phyloP scores from a whole-genome alignment of 2,329 filamentous ascomycete genomes.

The Fusarium brevicatenulatum region DNA sequence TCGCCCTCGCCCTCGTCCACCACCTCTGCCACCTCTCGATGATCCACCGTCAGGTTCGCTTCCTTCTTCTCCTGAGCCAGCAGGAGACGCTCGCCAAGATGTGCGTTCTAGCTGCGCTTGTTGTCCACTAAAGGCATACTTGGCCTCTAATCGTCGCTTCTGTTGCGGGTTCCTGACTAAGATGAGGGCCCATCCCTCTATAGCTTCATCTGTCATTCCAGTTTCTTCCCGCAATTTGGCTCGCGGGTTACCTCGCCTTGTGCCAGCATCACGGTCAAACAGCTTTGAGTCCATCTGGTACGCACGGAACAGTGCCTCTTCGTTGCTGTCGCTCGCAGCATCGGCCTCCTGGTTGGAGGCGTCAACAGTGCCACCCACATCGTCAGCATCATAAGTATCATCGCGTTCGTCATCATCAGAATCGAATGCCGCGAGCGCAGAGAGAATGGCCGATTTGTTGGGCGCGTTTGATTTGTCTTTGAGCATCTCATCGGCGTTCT shows the following conservation, averaged over 20 bases:
- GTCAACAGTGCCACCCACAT: slow-evolving; percentile 91
- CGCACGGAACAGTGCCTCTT: slow-evolving; percentile 77
- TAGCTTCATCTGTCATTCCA: slow-evolving; percentile 90
- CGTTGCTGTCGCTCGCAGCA: slow-evolving; percentile 63
- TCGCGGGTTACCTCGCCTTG: slow-evolving; percentile 72
- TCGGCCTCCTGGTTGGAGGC: slow-evolving; percentile 66
- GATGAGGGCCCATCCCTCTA: slow-evolving; percentile 96
- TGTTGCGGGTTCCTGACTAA: slow-evolving; percentile 76
- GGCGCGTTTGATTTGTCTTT: slow-evolving; percentile 71
- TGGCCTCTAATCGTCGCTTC: slow-evolving; percentile 75
- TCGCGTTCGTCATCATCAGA: slow-evolving; percentile 96
- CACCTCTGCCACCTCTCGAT: slow-evolving; percentile 59
- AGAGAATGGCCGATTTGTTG: slow-evolving; percentile 86
- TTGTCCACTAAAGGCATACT: slow-evolving; percentile 72
- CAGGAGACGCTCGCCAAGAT: slow-evolving; percentile 68
- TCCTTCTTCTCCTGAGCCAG: slow-evolving; percentile 66
- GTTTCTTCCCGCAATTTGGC: slow-evolving; percentile 76
- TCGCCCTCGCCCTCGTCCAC: slow-evolving; percentile 59
- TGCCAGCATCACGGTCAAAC: slow-evolving; percentile 78
- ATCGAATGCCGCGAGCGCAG: slow-evolving; percentile 89
- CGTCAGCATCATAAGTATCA: slow-evolving; percentile 93
- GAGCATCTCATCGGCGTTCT: slow-evolving; percentile 78
- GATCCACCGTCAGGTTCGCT: slow-evolving; percentile 59
- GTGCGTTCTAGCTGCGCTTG: slow-evolving; percentile 74
- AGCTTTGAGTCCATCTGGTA: slow-evolving; percentile 72